Evolutionary conservation across 2,329 filamentous ascomycete genomes (phyloP), one percentile per base, ranked within the genome.

Genomic region (Coniochaeta sp.): DNA sequence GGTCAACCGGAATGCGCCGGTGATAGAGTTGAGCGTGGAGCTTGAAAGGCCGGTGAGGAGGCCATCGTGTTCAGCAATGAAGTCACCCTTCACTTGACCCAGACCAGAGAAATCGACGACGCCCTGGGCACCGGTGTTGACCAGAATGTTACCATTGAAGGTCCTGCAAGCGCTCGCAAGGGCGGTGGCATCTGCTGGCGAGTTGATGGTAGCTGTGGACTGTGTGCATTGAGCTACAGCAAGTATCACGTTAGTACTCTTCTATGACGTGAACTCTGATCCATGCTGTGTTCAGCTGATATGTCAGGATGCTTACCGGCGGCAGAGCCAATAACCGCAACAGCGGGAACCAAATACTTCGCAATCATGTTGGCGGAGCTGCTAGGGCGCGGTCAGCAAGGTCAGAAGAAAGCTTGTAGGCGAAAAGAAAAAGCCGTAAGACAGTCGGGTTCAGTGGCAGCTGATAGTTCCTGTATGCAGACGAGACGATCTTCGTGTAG

Each of bases 1-100:
- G 63, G 87, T 90, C 64, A 98, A 78, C 62, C 77, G 74, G 79
- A 97, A 92, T n/a, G 73, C 75, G 57, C 89, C 87, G 56, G 80
- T 82, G 70, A 99, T 89, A 58, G 77, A 77, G 65, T 76, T 71
- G 64, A 98, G 80, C 60, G 81, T 79, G 63, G 76, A 73, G 64
- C 85, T 88, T 59, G 78, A 75, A 63, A 97, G 74, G 60, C 79
- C 81, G 69, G 84, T 84, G 63, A 97, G 66, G 8, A 71, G 67
- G 64, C 82, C 79, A 64, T 86, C 83, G 76, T 91, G 89, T 62
- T 76, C 68, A 71, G 83, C 75, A 54, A 83, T 80, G 60, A 89
- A 71, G 69, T 81, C 77, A 64, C 85, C 85, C 58, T 76, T 76
- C 68, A 89, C 80, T 63, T 78, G 67, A 69, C 83, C 68, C 54